Evolutionary conservation across 2,329 filamentous ascomycete species (phyloP).

Genomic region (Arthrobotrys iridis): DNA sequence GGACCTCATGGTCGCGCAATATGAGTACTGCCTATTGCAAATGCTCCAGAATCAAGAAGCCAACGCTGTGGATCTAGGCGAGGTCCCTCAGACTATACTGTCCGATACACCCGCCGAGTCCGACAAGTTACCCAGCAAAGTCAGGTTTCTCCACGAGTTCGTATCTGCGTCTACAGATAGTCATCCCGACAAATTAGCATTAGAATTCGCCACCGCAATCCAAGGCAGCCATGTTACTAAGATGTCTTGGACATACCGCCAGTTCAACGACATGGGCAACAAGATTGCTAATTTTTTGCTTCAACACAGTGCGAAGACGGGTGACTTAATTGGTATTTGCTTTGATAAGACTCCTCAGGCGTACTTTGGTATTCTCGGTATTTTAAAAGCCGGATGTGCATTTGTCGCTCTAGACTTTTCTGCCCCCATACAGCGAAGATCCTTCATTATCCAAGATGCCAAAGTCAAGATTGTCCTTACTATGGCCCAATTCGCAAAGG

Average conservation of each 20-base stretch:
- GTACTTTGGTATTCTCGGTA: constrained; percentile 81
- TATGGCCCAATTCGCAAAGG: constrained; percentile 63
- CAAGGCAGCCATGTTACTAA: constrained; percentile 63
- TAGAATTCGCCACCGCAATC: constrained; percentile 77
- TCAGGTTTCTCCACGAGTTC: constrained; percentile 77
- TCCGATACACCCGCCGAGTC: constrained; percentile 74
- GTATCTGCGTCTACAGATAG: constrained; percentile 72
- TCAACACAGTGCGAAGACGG: constrained; percentile 65
- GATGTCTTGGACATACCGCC: constrained; percentile 75
- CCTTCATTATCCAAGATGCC: constrained; percentile 81
- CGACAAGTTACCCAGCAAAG: constrained; percentile 68
- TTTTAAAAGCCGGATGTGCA: constrained; percentile 81
- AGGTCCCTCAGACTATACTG: constrained; percentile 63
- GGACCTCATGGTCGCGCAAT: constrained; percentile 73
- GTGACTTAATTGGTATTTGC: constrained; percentile 76
- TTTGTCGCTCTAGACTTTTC: constrained; percentile 82
- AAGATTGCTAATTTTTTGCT: constrained; percentile 71
- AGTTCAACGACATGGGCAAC: constrained; percentile 77
- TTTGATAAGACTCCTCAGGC: constrained; percentile 88
- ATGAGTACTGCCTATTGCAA: constrained; percentile 73
- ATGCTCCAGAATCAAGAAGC: constrained; percentile 67
- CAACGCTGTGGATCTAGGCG: constrained; percentile 62
- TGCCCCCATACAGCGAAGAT: constrained; percentile 76
- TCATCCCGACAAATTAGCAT: constrained; percentile 71
- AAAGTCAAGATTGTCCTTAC: constrained; percentile 72